phyloP scores from a whole-genome alignment of 371 early-diverging fungal species.

The Quaeritorhiza haematococci region DNA sequence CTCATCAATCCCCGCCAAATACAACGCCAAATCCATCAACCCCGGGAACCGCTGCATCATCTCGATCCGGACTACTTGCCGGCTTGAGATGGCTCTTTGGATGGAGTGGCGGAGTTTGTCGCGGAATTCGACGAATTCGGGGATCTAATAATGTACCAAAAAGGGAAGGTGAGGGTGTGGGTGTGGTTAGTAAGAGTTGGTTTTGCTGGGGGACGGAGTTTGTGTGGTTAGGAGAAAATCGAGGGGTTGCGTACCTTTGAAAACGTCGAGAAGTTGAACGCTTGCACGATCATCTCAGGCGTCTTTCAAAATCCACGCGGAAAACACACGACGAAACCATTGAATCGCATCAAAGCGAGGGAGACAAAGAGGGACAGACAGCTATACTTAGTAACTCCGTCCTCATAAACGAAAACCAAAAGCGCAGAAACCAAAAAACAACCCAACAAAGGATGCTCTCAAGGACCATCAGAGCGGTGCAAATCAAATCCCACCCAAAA shows the following conservation, averaged over 20 bases:
- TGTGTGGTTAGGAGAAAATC: too few species aligned
- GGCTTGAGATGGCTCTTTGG: constrained; percentile 21
- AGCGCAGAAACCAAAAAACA: too few species aligned
- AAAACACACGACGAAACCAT: too few species aligned
- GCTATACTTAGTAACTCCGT: background rate
- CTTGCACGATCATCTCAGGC: constrained; percentile 80
- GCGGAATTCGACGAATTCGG: constrained; percentile 81
- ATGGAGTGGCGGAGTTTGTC: constrained; percentile 66
- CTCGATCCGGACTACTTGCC: constrained; percentile 24
- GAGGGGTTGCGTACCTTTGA: constrained; percentile 63
- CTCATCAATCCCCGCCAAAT: constrained; percentile 55
- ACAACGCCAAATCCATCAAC: constrained; percentile 37
- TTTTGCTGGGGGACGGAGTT: background rate
- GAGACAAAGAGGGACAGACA: background rate
- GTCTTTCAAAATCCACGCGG: too few species aligned
- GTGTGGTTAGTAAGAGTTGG: too few species aligned
- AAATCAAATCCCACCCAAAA: constrained; percentile 7
- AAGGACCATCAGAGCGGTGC: too few species aligned
- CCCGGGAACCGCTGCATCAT: constrained; percentile 13
- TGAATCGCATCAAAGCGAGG: too few species aligned
- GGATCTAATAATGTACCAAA: constrained; percentile 58
- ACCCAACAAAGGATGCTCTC: too few species aligned
- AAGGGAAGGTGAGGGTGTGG: too few species aligned
- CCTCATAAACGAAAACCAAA: constrained; percentile 5
- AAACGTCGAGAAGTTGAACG: constrained; percentile 78